Evolutionary conservation across 148 eudicot genomes (phyloP).

Genomic region (Fagopyrum tataricum): DNA sequence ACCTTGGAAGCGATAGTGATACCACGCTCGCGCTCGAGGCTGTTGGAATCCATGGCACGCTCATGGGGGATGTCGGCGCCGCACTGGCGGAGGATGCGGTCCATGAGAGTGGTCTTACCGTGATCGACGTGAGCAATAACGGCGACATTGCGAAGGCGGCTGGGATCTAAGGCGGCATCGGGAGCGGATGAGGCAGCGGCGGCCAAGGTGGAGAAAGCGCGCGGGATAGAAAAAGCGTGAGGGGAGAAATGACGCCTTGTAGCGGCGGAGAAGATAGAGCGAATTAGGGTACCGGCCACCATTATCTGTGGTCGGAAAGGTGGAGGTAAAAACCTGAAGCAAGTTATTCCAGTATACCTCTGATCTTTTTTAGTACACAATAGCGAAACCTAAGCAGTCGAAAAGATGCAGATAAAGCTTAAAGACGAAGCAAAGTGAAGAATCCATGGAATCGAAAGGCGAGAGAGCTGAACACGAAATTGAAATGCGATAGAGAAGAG

Average conservation of each 20-base stretch:
- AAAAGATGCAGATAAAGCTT: too few species aligned
- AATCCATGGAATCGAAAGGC: too few species aligned
- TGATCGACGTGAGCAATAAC: conserved; percentile 96
- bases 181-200: conserved; percentile 27
- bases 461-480: too few species aligned
- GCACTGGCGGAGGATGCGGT: conserved; percentile 87
- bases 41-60: conserved; percentile 74
- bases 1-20: conserved; percentile 65
- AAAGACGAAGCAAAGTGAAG: too few species aligned
- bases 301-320: conserved; percentile 12
- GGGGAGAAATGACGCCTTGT: conserved; percentile 5
- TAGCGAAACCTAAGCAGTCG: too few species aligned
- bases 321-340: neutral
- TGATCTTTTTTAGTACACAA: too few species aligned
- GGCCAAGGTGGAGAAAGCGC: conserved; percentile 31
- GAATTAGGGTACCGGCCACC: conserved; percentile 56
- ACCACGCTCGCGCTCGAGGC: conserved; percentile 88
- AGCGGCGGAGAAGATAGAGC: conserved; percentile 45
- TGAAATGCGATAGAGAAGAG: too few species aligned
- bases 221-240: conserved; percentile 17
- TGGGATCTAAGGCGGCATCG: conserved; percentile 41
- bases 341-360: too few species aligned
- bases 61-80: conserved; percentile 92
- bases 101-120: conserved; percentile 96
- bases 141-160: conserved; percentile 79